phyloP scores from a whole-genome alignment of 257 asterid genomes.

The Solanum corneliomulleri region DNA sequence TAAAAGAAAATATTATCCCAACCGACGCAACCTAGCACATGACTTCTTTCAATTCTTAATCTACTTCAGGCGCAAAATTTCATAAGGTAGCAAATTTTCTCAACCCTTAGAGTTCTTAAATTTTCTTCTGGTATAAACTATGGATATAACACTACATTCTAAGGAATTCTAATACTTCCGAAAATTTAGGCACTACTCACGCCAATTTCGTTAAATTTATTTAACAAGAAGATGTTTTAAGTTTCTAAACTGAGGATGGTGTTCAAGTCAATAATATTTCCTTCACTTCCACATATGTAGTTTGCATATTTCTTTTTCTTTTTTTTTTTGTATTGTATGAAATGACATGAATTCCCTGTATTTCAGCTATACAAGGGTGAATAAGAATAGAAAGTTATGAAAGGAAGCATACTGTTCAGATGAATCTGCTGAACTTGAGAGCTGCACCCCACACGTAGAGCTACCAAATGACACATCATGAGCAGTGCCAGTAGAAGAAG shows the following conservation, averaged over 20 bases:
- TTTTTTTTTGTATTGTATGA: not conserved
- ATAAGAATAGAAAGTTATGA: not conserved
- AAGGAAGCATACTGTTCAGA: constrained; percentile 49
- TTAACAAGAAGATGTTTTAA: not conserved
- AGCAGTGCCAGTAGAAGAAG: constrained; percentile 51
- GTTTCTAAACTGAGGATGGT: not conserved
- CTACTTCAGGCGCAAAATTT: not conserved
- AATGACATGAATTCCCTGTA: not conserved
- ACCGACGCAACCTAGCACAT: not conserved
- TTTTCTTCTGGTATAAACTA: not conserved
- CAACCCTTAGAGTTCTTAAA: not conserved
- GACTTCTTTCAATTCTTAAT: not conserved
- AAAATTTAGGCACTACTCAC: not conserved
- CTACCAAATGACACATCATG: constrained; percentile 52
- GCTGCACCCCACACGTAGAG: constrained; percentile 32
- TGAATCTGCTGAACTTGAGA: constrained; percentile 39
- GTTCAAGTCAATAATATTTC: not conserved
- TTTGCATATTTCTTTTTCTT: not conserved
- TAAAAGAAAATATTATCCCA: not conserved
- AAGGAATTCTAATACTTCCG: not conserved
- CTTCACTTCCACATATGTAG: not conserved
- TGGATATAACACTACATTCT: not conserved
- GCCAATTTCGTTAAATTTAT: not conserved
- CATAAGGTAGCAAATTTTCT: not conserved
- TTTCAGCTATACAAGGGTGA: not conserved